Evolutionary conservation across 2,329 filamentous ascomycete genomes (phyloP), one percentile per base, ranked within the genome.

Genomic region (Boeremia lycopersici): DNA sequence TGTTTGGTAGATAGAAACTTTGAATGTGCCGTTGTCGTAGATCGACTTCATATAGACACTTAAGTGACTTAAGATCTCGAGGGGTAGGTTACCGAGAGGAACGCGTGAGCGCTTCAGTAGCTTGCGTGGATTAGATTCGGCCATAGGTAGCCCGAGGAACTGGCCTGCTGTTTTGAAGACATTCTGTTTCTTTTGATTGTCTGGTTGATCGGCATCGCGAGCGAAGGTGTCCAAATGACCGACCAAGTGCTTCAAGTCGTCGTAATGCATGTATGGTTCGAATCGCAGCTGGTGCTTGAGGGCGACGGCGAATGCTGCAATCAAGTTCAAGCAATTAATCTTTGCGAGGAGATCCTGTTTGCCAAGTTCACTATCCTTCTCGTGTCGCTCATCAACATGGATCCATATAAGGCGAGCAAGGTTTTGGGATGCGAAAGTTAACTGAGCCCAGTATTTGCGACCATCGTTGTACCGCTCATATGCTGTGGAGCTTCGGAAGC

Each of bases 211-310:
- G 13, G 67, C 84, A 6, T 78, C 76, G 52, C 79, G 85, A 45
- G 90, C 89, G 64, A 90, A 90, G 0, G 89, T 93, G 62, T 90
- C 83, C 23, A 96, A 79, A 67, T 93, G 87, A 4, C 82, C 82
- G 28, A 93, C 83, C 2, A 93, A 78, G 30, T 87, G 84, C 29
- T 84, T 76, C 5, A 95, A 78, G 66, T 95, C 90, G 2, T 88
- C 83, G 70, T 95, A 93, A 47, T 87, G 83, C 29, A 85, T 84
- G 65, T 89, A 90, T 0, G 90, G 90, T 70, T 95, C 90, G 71
- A 93, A 93, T 12, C 91, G 89, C n/a, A 95, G 82, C 64, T 86
- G 88, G 75, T 93, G 91, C 76, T 93, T 95, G 53, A 95, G 80
- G 1, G 90, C 78, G 5, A 90, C 79, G n/a, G 89, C 82, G 67